Percentiles rank a stretch among this genome's conserved stretches.
phyloP scores from a whole-genome alignment of 78 protist genomes.

The Chrysochromulina parva region DNA sequence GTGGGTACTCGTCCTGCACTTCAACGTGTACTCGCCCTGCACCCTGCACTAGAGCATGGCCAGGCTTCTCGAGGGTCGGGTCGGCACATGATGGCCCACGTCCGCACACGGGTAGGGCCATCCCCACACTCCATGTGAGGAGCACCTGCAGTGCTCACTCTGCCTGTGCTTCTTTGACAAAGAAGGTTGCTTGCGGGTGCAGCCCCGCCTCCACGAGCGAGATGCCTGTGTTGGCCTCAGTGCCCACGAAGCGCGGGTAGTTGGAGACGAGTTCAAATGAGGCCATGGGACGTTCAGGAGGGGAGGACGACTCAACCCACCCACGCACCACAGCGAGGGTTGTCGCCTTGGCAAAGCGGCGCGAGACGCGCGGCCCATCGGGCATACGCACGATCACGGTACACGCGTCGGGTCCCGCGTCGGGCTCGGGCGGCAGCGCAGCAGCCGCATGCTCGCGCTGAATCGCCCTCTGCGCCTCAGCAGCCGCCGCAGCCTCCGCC shows the following conservation, averaged over 20 bases:
- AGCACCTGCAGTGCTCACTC: no score
- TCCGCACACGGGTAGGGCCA: no score
- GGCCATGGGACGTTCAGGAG: not conserved
- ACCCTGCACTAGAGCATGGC: no score
- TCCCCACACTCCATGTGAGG: no score
- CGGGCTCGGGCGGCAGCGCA: not conserved
- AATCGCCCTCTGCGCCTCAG: not conserved
- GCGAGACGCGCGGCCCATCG: not conserved
- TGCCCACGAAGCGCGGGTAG: not conserved
- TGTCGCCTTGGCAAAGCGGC: not conserved
- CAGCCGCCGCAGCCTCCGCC: not conserved
- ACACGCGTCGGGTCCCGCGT: not conserved
- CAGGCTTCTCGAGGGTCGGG: no score
- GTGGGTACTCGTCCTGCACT: no score
- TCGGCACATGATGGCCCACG: no score
- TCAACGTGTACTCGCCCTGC: no score
- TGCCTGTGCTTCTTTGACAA: not conserved
- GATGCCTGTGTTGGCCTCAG: not conserved
- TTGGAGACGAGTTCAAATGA: not conserved
- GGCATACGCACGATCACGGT: slow-evolving; percentile 7
- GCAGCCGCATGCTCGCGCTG: not conserved
- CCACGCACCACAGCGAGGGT: not conserved
- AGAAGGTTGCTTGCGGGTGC: not conserved
- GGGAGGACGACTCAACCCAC: not conserved
- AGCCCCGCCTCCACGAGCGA: not conserved